A percentile compares a stretch with the other conserved stretches of the same genome.
These are phyloP conservation scores for Ramaria sp. DNA, from an alignment of 768 basidiomycete species.

Conservation along the genomic window DNA sequence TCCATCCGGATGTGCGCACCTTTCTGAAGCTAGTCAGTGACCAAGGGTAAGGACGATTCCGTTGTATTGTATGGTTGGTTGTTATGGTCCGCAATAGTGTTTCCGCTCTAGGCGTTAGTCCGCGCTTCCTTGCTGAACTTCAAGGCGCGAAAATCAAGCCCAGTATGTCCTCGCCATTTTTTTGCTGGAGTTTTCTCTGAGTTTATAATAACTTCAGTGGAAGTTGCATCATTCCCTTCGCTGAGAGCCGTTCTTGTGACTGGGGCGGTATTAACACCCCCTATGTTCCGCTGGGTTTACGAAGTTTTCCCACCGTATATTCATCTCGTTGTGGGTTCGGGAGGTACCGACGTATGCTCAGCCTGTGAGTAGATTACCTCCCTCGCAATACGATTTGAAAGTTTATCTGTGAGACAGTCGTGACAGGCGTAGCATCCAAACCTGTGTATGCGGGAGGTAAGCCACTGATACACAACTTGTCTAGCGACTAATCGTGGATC, in stretches of 20 bases:
- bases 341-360: constrained; percentile 66
- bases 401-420: no score
- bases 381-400: no score
- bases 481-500: background rate
- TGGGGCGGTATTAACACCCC: constrained; percentile 54
- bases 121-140: constrained; percentile 54
- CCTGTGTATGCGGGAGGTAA: constrained; percentile 57
- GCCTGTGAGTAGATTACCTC: constrained; percentile 35
- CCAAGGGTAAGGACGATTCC: constrained; percentile 32
- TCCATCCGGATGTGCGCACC: constrained; percentile 40
- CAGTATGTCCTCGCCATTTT: constrained; percentile 21
- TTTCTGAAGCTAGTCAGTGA: constrained; percentile 50
- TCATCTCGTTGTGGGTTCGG: constrained; percentile 45
- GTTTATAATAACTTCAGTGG: constrained; percentile 22
- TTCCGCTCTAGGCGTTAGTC: constrained; percentile 39
- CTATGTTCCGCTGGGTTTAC: constrained; percentile 57
- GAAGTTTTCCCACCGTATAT: constrained; percentile 44
- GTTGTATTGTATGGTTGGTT: constrained; percentile 12
- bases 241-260: constrained; percentile 42
- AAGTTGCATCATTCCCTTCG: constrained; percentile 42
- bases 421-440: constrained; percentile 30
- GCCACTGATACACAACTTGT: constrained; percentile 8
- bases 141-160: constrained; percentile 45
- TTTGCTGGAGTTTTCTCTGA: background rate
- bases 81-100: constrained; percentile 19